A percentile compares a stretch with the other conserved stretches of the same genome.
Conservation (phyloP, 441 rosid genomes). For the Euphorbia celastroides region DNA sequence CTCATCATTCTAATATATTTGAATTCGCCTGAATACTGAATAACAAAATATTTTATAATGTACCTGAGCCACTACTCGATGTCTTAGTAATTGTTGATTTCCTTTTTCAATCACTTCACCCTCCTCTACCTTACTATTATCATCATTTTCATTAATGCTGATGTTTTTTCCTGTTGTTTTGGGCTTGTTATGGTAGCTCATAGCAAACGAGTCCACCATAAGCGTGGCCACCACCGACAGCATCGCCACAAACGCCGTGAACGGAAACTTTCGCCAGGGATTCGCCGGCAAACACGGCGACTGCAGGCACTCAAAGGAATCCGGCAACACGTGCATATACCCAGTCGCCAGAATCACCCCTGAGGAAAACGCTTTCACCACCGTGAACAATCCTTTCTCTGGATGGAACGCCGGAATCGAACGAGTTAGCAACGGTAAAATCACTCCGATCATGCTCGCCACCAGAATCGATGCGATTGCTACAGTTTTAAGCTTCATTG, state of each 20-base stretch:
- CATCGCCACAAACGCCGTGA: conserved; percentile 45
- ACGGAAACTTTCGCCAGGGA: conserved; percentile 49
- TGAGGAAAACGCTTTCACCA: conserved; percentile 37
- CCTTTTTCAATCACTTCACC: not conserved
- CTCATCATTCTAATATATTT: too few relatives aligned
- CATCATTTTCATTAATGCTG: not conserved
- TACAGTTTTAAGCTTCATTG: conserved; percentile 29
- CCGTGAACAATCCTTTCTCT: conserved; percentile 21
- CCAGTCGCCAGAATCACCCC: conserved; percentile 51
- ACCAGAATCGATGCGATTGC: conserved; percentile 36
- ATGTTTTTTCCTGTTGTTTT: not conserved
- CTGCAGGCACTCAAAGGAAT: conserved; percentile 31
- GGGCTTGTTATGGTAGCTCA: conserved; percentile 20
- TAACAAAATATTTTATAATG: too few relatives aligned
- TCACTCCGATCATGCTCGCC: conserved; percentile 35
- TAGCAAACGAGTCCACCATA: conserved; percentile 38
- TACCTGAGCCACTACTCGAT: conserved; percentile 15
- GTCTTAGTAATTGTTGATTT: not conserved
- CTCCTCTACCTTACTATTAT: not conserved
- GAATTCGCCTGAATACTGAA: too few relatives aligned
- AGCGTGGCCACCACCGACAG: conserved; percentile 36
- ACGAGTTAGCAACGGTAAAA: conserved; percentile 27
- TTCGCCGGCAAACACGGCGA: conserved; percentile 31
- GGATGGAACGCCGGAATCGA: conserved; percentile 28
- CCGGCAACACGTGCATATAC: conserved; percentile 50